phyloP scores from a whole-genome alignment of 345 rosid genomes.

The Populus davidiana region DNA sequence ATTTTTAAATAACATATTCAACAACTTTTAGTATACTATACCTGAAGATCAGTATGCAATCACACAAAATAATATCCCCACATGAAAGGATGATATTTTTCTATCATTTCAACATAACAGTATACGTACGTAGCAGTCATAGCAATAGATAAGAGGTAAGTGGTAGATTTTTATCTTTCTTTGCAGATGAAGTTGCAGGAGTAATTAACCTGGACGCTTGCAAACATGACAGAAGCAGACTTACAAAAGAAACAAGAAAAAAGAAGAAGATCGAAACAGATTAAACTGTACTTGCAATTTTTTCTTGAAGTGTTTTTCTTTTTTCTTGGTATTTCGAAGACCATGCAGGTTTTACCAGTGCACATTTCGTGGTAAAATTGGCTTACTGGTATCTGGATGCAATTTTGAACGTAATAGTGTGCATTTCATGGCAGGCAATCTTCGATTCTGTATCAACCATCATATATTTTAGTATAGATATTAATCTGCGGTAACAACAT shows the following conservation, averaged over 20 bases:
- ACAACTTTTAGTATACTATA: not conserved
- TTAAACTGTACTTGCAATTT: no score
- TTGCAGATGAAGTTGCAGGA: not conserved
- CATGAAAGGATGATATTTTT: not conserved
- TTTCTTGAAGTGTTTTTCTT: no score
- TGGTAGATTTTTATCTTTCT: no score
- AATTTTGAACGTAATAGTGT: not conserved
- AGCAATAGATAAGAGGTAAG: no score
- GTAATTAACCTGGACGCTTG: not conserved
- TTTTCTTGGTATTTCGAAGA: not conserved
- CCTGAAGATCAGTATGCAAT: not conserved
- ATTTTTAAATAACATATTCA: no score
- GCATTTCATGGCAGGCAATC: not conserved
- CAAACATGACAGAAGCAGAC: no score
- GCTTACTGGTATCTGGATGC: not conserved
- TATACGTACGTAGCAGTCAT: no score
- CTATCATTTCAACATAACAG: no score
- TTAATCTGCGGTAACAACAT: not conserved
- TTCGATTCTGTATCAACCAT: not conserved
- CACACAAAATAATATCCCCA: not conserved
- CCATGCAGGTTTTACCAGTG: not conserved
- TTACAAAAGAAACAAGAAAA: fast-evolving
- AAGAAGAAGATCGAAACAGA: no score
- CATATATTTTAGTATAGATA: not conserved
- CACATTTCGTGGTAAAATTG: not conserved